Conservation (phyloP, 2,329 filamentous ascomycete species). For the Elsinoe necatrix region DNA sequence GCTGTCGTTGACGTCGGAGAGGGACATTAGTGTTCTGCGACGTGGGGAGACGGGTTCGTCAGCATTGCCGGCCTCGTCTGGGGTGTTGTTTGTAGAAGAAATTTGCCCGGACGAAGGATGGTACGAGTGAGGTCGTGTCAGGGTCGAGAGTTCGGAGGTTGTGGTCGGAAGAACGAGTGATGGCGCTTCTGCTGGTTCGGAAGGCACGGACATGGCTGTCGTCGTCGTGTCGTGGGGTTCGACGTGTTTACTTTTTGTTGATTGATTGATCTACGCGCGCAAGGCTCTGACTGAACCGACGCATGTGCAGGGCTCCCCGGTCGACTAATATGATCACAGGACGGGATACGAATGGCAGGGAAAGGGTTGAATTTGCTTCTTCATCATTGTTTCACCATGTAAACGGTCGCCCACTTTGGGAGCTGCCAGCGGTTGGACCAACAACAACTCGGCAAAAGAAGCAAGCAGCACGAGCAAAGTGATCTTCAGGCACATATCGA, state of each 20-base stretch:
- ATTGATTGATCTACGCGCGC: background rate
- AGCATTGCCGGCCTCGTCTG: background rate
- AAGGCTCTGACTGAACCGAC: background rate
- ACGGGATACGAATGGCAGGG: background rate
- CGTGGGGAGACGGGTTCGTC: background rate
- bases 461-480: too few species aligned
- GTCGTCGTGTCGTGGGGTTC: background rate
- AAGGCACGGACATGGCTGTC: conserved; percentile 1
- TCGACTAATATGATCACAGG: background rate
- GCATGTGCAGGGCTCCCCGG: background rate
- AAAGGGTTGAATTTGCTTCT: conserved; percentile 9
- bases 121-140: conserved; percentile 3
- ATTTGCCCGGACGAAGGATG: background rate
- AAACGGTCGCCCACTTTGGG: conserved; percentile 10
- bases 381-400: conserved; percentile 11
- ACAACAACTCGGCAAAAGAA: background rate
- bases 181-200: background rate
- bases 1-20: background rate
- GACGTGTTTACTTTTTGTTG: background rate
- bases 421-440: background rate
- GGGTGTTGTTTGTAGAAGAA: background rate
- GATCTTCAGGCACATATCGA: conserved; percentile 2
- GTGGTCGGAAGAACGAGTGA: background rate
- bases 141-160: background rate
- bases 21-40: conserved; percentile 9